A percentile compares a stretch with the other conserved stretches of the same genome.
phyloP scores from a whole-genome alignment of 768 basidiomycete species.

The Leucogyrophana mollusca region DNA sequence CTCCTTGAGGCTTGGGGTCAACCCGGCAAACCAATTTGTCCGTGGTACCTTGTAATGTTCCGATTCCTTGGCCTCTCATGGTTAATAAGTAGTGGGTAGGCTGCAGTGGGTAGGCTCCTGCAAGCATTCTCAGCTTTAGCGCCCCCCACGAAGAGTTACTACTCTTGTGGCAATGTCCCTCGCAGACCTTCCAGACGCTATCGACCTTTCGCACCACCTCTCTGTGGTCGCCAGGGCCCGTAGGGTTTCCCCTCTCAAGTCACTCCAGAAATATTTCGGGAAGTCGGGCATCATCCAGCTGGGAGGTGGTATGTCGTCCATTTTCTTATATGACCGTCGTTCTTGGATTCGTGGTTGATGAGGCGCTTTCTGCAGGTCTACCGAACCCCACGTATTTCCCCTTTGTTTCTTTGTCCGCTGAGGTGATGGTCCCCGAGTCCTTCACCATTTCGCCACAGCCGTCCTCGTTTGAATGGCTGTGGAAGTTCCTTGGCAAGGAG shows the following conservation, averaged over 20 bases:
- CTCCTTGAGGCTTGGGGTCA: too few relatives aligned
- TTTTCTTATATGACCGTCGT: too few relatives aligned
- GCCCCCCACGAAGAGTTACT: too few relatives aligned
- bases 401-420: slow-evolving; percentile 57
- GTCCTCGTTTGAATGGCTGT: slow-evolving; percentile 53
- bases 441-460: slow-evolving; percentile 37
- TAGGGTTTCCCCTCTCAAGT: slow-evolving; percentile 59
- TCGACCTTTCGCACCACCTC: slow-evolving; percentile 74
- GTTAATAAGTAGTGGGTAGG: too few relatives aligned
- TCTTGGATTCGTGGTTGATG: background rate
- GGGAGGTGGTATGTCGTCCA: slow-evolving; percentile 61
- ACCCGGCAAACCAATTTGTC: too few relatives aligned
- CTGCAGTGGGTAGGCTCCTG: too few relatives aligned
- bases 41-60: too few relatives aligned
- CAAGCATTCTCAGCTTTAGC: too few relatives aligned
- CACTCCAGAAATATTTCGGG: slow-evolving; percentile 57
- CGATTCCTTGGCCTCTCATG: too few relatives aligned
- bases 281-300: slow-evolving; percentile 55
- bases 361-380: slow-evolving; percentile 41
- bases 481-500: slow-evolving; percentile 51
- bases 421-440: slow-evolving; percentile 48
- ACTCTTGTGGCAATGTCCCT: too few relatives aligned
- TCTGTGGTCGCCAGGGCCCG: slow-evolving; percentile 53
- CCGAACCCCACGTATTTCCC: slow-evolving; percentile 73
- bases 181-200: too few relatives aligned